These are phyloP conservation scores for Thamnidium elegans DNA, from an alignment of 192 early-diverging fungal genomes.

Conservation along the genomic window DNA sequence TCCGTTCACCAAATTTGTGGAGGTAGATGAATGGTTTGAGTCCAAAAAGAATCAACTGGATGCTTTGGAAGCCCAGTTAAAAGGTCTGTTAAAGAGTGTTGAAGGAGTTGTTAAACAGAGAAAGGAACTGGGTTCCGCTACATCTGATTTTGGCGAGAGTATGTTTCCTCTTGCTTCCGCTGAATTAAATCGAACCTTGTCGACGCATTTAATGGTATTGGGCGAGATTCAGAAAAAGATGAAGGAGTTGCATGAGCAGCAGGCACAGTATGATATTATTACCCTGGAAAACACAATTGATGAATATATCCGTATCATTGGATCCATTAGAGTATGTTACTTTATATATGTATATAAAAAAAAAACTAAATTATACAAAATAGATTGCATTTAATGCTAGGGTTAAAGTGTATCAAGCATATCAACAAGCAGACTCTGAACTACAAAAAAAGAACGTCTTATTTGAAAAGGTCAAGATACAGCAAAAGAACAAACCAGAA, in stretches of 20 bases:
- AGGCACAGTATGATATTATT: constrained; percentile 72
- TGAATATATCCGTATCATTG: constrained; percentile 87
- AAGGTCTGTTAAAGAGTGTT: constrained; percentile 71
- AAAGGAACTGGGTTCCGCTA: constrained; percentile 66
- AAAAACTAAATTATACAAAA: too few species aligned
- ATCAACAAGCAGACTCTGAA: constrained; percentile 68
- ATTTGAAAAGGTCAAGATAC: constrained; percentile 60
- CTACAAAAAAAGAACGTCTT: constrained; percentile 65
- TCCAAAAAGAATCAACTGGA: constrained; percentile 72
- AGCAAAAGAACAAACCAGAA: constrained; percentile 44
- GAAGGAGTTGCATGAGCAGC: constrained; percentile 73
- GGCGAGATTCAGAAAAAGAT: constrained; percentile 80
- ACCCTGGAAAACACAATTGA: constrained; percentile 78
- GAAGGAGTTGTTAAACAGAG: constrained; percentile 76
- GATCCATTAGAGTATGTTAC: constrained; percentile 63
- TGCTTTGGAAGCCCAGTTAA: constrained; percentile 74
- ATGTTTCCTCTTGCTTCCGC: constrained; percentile 67
- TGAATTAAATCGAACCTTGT: constrained; percentile 67
- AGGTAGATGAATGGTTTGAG: constrained; percentile 78
- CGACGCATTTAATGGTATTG: constrained; percentile 65
- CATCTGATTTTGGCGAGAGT: constrained; percentile 79
- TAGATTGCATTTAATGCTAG: constrained; percentile 75
- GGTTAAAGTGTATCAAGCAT: constrained; percentile 60
- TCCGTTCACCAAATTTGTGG: constrained; percentile 64
- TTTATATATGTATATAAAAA: background rate